Evolutionary conservation across 176 grass and related monocot genomes (phyloP).

Genomic region (Zizania latifolia): DNA sequence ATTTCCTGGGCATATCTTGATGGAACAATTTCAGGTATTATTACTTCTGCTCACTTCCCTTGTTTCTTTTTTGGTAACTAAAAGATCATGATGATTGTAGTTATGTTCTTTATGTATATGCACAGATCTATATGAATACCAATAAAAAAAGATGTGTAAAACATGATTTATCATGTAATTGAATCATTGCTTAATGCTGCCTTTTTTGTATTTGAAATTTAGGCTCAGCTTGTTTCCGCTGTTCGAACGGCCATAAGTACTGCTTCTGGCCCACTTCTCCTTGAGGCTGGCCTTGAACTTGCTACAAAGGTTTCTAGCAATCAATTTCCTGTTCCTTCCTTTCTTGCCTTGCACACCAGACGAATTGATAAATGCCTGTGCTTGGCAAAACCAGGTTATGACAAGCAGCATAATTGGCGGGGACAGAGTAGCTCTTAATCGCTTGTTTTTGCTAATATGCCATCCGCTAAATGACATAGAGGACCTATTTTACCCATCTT

Average conservation of each 20-base stretch:
- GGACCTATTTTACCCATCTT: slow-evolving; percentile 91
- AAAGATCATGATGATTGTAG: slow-evolving; percentile 6
- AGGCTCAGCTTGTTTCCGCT: slow-evolving; percentile 98
- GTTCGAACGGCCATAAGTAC: slow-evolving; percentile 83
- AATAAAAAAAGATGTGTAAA: slow-evolving; percentile 5
- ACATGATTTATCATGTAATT: background rate
- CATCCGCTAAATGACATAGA: slow-evolving; percentile 76
- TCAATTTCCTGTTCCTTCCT: background rate
- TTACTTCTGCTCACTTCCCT: slow-evolving; percentile 7
- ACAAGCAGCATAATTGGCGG: slow-evolving; percentile 82
- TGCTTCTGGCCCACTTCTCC: slow-evolving; percentile 74
- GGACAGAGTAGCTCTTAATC: slow-evolving; percentile 81
- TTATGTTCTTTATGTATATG: slow-evolving; percentile 1
- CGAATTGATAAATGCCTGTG: slow-evolving; percentile 25
- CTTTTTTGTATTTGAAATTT: slow-evolving; percentile 11
- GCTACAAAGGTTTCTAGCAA: slow-evolving; percentile 58
- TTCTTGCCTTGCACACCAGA: background rate
- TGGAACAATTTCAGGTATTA: slow-evolving; percentile 94
- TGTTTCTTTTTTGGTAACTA: background rate
- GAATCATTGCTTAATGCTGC: background rate
- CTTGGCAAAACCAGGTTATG: slow-evolving; percentile 61
- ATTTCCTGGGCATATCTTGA: slow-evolving; percentile 94
- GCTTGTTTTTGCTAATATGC: slow-evolving; percentile 81
- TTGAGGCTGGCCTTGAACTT: slow-evolving; percentile 90
- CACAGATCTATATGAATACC: background rate